phyloP scores from a whole-genome alignment of 2,329 filamentous ascomycete genomes.

The Arachnomyces sp. region DNA sequence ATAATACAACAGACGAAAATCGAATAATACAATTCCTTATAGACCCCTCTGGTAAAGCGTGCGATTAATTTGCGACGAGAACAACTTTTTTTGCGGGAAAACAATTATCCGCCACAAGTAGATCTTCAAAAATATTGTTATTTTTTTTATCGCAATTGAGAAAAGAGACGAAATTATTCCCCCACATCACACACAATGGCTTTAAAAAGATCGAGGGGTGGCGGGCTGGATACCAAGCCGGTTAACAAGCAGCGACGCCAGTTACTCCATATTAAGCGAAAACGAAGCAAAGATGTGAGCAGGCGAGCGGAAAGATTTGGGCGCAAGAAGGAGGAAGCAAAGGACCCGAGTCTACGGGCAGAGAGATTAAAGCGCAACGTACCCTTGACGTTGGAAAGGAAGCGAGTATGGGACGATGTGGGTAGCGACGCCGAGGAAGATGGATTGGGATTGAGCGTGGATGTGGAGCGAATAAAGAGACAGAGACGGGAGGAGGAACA shows the following conservation, averaged over 20 bases:
- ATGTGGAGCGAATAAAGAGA: constrained; percentile 42
- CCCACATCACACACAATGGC: constrained; percentile 35
- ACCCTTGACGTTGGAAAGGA: constrained; percentile 72
- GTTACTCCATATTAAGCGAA: constrained; percentile 68
- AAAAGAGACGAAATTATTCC: not conserved
- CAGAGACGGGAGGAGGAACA: constrained; percentile 39
- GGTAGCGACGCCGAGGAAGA: constrained; percentile 43
- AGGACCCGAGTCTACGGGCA: constrained; percentile 66
- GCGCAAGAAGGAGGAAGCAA: constrained; percentile 75
- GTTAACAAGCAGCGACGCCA: constrained; percentile 75
- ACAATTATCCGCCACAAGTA: constrained; percentile 16
- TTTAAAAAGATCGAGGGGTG: constrained; percentile 39
- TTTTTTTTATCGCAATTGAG: constrained; percentile 10
- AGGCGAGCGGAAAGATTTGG: constrained; percentile 69
- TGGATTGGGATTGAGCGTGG: constrained; percentile 38
- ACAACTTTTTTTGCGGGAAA: constrained; percentile 12
- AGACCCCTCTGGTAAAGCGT: no score
- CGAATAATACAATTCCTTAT: no score
- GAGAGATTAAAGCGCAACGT: constrained; percentile 70
- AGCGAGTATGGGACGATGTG: constrained; percentile 80
- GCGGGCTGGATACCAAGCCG: constrained; percentile 45
- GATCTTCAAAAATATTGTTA: constrained; percentile 20
- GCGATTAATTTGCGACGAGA: no score
- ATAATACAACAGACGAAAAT: not conserved
- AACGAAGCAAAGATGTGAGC: constrained; percentile 63